Percentiles rank a stretch among this genome's conserved stretches.
Conservation (phyloP, 257 asterid genomes). For the Solanum lycopersicoides region DNA sequence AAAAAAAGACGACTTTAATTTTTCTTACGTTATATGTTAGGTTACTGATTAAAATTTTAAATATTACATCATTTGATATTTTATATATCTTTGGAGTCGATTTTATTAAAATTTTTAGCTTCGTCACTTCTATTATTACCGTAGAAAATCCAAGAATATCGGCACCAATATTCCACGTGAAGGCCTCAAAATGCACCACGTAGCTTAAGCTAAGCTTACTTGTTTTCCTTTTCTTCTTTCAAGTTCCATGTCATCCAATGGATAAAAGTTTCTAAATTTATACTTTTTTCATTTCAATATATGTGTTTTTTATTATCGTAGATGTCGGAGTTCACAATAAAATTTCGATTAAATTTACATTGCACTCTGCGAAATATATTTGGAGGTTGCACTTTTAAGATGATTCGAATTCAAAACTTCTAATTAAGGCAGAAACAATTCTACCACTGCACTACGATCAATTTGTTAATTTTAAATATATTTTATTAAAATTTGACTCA, state of each 20-base stretch:
- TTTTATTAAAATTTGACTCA: no score
- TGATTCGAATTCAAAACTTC: no score
- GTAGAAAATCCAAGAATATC: background rate
- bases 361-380: rapidly evolving
- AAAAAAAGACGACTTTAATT: no score
- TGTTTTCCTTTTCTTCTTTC: background rate
- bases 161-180: background rate
- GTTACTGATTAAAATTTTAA: no score
- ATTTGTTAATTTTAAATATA: no score
- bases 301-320: no score
- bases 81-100: background rate
- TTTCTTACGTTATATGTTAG: no score
- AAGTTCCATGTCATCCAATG: background rate
- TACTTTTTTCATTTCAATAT: background rate
- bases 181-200: background rate
- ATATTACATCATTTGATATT: background rate
- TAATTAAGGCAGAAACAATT: no score
- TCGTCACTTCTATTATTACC: background rate
- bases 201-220: background rate
- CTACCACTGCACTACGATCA: rapidly evolving
- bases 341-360: rapidly evolving
- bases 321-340: background rate
- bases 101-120: background rate
- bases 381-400: rapidly evolving
- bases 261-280: background rate